phyloP scores from a whole-genome alignment of 441 rosid species.

The Croton laevigatus region DNA sequence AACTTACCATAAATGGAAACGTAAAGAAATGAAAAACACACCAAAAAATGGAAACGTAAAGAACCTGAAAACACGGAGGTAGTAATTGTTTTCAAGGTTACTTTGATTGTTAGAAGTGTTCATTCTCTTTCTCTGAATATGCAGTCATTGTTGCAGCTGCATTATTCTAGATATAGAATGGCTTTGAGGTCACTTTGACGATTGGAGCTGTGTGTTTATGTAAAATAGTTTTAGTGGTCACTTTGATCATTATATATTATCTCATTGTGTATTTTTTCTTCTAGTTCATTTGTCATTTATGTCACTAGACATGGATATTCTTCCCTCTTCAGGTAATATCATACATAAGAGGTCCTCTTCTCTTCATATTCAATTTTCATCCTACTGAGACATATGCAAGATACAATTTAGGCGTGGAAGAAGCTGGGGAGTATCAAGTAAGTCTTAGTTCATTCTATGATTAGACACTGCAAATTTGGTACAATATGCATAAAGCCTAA shows the following conservation, averaged over 20 bases:
- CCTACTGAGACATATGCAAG: slow-evolving; percentile 62
- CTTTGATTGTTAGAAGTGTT: background rate
- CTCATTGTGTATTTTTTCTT: background rate
- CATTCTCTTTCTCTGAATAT: background rate
- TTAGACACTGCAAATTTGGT: background rate
- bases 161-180: background rate
- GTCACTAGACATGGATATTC: background rate
- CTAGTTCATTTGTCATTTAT: background rate
- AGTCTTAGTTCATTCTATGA: slow-evolving; percentile 11
- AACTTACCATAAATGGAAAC: too few relatives aligned
- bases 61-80: too few relatives aligned
- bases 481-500: background rate
- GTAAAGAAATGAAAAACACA: too few relatives aligned
- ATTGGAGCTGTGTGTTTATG: too few relatives aligned
- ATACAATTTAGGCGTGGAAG: slow-evolving; percentile 76
- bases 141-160: background rate
- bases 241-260: background rate
- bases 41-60: too few relatives aligned
- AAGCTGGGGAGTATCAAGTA: slow-evolving; percentile 97
- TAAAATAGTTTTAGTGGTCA: background rate
- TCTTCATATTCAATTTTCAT: slow-evolving; percentile 89
- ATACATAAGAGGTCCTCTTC: slow-evolving; percentile 79
- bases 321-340: slow-evolving; percentile 66
- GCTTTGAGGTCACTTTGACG: background rate
- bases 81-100: background rate